Evolutionary conservation across 1,284 basidiomycete genomes (phyloP).

Genomic region (Microbotryum lychnidis-dioicae): DNA sequence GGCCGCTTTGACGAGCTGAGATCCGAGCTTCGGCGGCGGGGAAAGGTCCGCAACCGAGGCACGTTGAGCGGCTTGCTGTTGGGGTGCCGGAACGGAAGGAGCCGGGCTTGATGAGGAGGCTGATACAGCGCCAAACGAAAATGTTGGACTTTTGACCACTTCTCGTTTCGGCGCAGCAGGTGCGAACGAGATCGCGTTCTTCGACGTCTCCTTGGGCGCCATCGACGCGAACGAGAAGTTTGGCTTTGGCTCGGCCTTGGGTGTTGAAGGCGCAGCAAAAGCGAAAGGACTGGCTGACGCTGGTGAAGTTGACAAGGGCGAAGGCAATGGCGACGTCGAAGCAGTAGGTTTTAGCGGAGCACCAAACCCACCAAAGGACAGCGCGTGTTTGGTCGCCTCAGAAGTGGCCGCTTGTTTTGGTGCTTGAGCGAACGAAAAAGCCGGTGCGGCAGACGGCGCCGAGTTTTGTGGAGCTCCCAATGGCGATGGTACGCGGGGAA

Average conservation of each 20-base stretch:
- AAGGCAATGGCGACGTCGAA: neutral
- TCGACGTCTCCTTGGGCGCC: neutral
- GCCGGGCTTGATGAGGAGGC: constrained; percentile 6
- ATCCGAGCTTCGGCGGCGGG: constrained; percentile 16
- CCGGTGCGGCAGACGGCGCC: neutral
- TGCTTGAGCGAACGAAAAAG: constrained; percentile 6
- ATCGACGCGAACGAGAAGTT: neutral
- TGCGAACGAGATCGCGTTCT: constrained; percentile 33
- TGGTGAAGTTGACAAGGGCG: neutral
- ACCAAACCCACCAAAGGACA: constrained; percentile 7
- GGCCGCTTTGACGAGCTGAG: constrained; percentile 6
- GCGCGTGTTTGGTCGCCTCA: neutral
- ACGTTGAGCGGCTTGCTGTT: neutral
- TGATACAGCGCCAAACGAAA: constrained; percentile 10
- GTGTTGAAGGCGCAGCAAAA: too few species aligned
- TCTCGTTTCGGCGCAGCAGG: constrained; percentile 33
- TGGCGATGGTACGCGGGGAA: neutral
- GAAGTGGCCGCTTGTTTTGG: neutral
- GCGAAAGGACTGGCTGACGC: too few species aligned
- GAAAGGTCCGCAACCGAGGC: neutral
- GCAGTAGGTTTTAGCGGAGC: neutral
- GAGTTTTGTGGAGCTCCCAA: neutral
- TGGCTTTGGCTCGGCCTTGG: neutral
- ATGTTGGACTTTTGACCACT: neutral
- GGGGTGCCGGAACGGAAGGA: neutral